A percentile compares a stretch with the other conserved stretches of the same genome.
phyloP scores from a whole-genome alignment of 192 early-diverging fungal genomes.

The Pilaira anomala region DNA sequence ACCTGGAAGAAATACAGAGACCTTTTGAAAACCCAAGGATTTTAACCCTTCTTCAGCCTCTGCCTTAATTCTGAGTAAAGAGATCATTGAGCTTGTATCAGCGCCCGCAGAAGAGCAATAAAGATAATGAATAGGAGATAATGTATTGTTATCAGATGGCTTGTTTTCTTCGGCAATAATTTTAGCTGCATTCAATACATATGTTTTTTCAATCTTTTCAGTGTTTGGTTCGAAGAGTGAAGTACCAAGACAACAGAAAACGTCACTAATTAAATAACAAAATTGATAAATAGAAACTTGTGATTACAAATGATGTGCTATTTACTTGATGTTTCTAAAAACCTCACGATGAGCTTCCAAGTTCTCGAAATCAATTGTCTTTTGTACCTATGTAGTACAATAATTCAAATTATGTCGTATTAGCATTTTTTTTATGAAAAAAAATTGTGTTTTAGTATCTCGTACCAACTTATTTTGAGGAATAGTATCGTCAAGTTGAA shows the following conservation, averaged over 20 bases:
- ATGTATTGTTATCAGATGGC: slow-evolving; percentile 23
- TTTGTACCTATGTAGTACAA: slow-evolving; percentile 44
- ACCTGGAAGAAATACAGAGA: slow-evolving; percentile 62
- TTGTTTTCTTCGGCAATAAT: slow-evolving; percentile 50
- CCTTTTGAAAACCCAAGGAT: slow-evolving; percentile 58
- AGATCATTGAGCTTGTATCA: slow-evolving; percentile 52
- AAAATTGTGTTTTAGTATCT: too few species aligned
- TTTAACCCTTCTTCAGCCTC: slow-evolving; percentile 67
- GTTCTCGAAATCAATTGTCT: slow-evolving; percentile 76
- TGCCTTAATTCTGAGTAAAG: slow-evolving; percentile 75
- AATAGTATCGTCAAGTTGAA: slow-evolving; percentile 40
- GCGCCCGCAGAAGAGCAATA: slow-evolving; percentile 57
- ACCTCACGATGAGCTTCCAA: slow-evolving; percentile 37
- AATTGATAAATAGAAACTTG: slow-evolving; percentile 29
- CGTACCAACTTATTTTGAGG: slow-evolving; percentile 43
- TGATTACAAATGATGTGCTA: background rate
- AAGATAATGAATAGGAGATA: slow-evolving; percentile 45
- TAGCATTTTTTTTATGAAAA: background rate
- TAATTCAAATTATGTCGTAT: background rate
- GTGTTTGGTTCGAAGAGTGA: slow-evolving; percentile 64
- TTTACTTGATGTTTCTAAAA: slow-evolving; percentile 47
- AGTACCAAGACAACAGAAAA: slow-evolving; percentile 73
- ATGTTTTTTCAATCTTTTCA: slow-evolving; percentile 75
- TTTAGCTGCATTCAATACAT: slow-evolving; percentile 65
- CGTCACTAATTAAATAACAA: slow-evolving; percentile 45